phyloP scores from a whole-genome alignment of 768 basidiomycete genomes.

The Trametes villosa region DNA sequence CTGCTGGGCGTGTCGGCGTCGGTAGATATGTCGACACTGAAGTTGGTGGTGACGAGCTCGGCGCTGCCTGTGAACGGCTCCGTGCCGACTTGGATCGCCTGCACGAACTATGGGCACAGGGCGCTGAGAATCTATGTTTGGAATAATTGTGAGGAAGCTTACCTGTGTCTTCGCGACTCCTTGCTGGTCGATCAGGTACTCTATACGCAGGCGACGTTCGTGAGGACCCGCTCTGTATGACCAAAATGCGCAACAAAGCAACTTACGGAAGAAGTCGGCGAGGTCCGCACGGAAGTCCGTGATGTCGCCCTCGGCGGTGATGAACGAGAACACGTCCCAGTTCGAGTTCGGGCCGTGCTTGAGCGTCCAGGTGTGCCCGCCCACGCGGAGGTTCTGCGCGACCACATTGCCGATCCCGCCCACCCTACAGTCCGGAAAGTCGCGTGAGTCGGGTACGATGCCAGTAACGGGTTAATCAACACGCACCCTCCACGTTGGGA shows the following conservation, averaged over 20 bases:
- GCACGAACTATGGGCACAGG: slow-evolving; percentile 44
- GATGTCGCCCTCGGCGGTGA: slow-evolving; percentile 51
- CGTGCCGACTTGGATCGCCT: slow-evolving; percentile 58
- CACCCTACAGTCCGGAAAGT: not conserved
- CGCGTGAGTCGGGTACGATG: not conserved
- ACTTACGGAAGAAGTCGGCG: slow-evolving; percentile 58
- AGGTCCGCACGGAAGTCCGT: slow-evolving; percentile 55
- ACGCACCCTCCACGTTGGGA: slow-evolving; percentile 57
- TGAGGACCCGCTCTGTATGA: too few species aligned
- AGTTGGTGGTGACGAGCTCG: slow-evolving; percentile 46
- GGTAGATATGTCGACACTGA: slow-evolving; percentile 43
- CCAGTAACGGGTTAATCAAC: not conserved
- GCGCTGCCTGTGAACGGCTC: slow-evolving; percentile 59
- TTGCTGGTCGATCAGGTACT: slow-evolving; percentile 49
- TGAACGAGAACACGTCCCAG: slow-evolving; percentile 62
- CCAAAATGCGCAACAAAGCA: not conserved
- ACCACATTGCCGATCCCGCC: slow-evolving; percentile 56
- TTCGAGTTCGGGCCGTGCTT: slow-evolving; percentile 61
- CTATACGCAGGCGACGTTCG: slow-evolving; percentile 38
- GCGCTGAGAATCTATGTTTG: not conserved
- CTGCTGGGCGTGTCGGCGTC: not conserved
- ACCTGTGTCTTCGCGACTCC: slow-evolving; percentile 54
- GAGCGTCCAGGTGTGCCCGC: slow-evolving; percentile 57
- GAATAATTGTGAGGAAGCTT: not conserved
- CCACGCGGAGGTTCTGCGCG: slow-evolving; percentile 45